phyloP scores from a whole-genome alignment of 768 basidiomycete genomes.

The Termitomyces sp. region DNA sequence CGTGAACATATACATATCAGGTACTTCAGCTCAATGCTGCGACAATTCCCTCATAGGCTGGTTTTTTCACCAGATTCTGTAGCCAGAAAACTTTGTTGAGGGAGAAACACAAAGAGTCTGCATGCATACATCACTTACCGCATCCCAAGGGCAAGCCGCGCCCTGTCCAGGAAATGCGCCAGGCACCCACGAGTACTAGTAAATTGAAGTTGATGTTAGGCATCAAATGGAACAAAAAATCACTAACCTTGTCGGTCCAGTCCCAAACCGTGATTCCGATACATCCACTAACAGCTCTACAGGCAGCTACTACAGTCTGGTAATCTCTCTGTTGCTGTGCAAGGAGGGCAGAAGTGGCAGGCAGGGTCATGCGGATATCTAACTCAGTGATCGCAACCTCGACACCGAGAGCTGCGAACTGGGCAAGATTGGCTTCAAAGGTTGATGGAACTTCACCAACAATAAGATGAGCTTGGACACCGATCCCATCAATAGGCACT shows the following conservation, averaged over 20 bases:
- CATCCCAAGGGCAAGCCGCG: conserved; percentile 33
- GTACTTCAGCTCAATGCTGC: conserved; percentile 14
- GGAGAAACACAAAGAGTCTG: not conserved
- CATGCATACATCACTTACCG: conserved; percentile 13
- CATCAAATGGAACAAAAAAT: not conserved
- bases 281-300: conserved; percentile 36
- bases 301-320: conserved; percentile 47
- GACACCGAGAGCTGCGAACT: conserved; percentile 53
- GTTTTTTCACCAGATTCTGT: conserved; percentile 35
- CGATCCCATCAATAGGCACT: conserved; percentile 56
- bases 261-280: conserved; percentile 44
- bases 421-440: conserved; percentile 41
- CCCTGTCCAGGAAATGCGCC: conserved; percentile 30
- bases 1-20: not conserved
- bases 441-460: conserved; percentile 47
- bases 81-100: not conserved
- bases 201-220: not conserved
- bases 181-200: conserved; percentile 34
- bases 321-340: conserved; percentile 56
- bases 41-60: conserved; percentile 41
- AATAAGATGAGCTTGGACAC: conserved; percentile 55
- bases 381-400: conserved; percentile 68
- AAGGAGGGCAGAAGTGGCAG: conserved; percentile 40
- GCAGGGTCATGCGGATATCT: conserved; percentile 56
- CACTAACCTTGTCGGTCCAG: conserved; percentile 22